phyloP scores from a whole-genome alignment of 176 grass and related monocot species.

The Lolium rigidum region DNA sequence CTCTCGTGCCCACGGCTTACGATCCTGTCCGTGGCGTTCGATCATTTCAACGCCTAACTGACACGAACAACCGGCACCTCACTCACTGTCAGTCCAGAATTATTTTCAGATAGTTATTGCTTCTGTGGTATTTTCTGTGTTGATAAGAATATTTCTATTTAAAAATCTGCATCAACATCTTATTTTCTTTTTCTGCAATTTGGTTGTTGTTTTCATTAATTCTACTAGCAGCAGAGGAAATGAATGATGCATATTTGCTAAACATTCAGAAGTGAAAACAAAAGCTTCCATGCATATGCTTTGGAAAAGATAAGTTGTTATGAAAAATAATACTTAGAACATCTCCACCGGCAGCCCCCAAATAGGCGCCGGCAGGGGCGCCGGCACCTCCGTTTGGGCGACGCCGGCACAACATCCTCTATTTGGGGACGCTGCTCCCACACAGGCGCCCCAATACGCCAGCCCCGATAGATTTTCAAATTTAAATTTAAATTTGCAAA shows the following conservation, averaged over 20 bases:
- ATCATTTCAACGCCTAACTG: slow-evolving; percentile 44
- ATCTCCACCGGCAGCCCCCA: too few species aligned
- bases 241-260: neutral
- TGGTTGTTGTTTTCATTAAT: neutral
- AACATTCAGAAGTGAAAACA: neutral
- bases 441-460: too few species aligned
- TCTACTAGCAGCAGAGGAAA: neutral
- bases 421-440: too few species aligned
- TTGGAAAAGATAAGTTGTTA: neutral
- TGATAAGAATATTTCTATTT: neutral
- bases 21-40: neutral
- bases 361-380: too few species aligned
- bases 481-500: too few species aligned
- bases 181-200: neutral
- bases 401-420: too few species aligned
- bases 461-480: too few species aligned
- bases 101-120: neutral
- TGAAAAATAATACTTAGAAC: too few species aligned
- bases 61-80: slow-evolving; percentile 25
- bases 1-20: neutral
- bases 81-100: neutral
- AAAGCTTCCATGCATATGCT: neutral
- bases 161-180: neutral
- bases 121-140: neutral
- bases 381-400: too few species aligned